phyloP scores from a whole-genome alignment of 2,329 filamentous ascomycete species.

The Esteya vermicola region DNA sequence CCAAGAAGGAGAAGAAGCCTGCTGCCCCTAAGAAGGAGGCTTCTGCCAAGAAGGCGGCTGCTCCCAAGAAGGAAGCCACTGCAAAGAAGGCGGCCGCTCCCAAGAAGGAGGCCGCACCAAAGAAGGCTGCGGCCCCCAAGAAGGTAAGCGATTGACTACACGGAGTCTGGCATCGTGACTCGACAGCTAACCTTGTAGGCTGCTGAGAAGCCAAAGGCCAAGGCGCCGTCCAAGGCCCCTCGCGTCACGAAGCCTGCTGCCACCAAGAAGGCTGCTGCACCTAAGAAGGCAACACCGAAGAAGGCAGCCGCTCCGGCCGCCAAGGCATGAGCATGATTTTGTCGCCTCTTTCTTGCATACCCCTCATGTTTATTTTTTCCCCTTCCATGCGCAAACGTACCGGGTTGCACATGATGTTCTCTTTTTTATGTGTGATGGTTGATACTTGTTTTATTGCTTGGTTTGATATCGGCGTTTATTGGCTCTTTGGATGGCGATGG shows the following conservation, averaged over 20 bases:
- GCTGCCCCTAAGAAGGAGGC: slow-evolving; percentile 20
- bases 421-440: slow-evolving; percentile 11
- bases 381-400: not conserved
- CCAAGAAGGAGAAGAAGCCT: slow-evolving; percentile 17
- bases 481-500: slow-evolving; percentile 8
- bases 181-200: too few species aligned
- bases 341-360: slow-evolving; percentile 4
- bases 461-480: slow-evolving; percentile 7
- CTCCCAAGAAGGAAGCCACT: slow-evolving; percentile 19
- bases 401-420: slow-evolving; percentile 5
- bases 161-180: too few species aligned
- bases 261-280: slow-evolving; percentile 30
- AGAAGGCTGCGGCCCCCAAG: slow-evolving; percentile 19
- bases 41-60: slow-evolving; percentile 13
- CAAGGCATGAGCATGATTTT: slow-evolving; percentile 3
- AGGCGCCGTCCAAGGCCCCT: slow-evolving; percentile 76
- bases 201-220: slow-evolving; percentile 48
- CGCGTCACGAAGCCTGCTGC: slow-evolving; percentile 60
- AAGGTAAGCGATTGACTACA: too few species aligned
- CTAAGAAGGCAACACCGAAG: slow-evolving; percentile 27
- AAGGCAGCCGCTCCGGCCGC: slow-evolving; percentile 3
- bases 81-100: slow-evolving; percentile 19
- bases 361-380: slow-evolving; percentile 5
- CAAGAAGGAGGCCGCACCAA: slow-evolving; percentile 16
- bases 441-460: slow-evolving; percentile 7